phyloP scores from a whole-genome alignment of 768 basidiomycete species.

The Boletus pseudopeckii region DNA sequence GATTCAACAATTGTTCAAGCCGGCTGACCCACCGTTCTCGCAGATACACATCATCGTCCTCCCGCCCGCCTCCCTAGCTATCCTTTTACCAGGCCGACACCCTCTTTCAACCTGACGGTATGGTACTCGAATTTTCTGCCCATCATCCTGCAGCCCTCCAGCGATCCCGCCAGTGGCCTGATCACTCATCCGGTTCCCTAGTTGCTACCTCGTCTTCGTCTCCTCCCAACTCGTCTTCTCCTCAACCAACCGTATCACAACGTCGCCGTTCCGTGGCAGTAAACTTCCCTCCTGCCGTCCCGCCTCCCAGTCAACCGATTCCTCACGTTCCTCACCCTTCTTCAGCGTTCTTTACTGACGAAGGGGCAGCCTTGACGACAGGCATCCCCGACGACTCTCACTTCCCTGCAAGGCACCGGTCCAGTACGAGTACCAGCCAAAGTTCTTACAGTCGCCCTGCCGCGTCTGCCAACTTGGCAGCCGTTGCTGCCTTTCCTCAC shows the following conservation, averaged over 20 bases:
- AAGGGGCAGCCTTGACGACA: conserved; percentile 18
- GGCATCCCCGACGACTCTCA: conserved; percentile 30
- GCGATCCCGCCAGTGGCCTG: conserved; percentile 35
- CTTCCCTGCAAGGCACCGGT: conserved; percentile 31
- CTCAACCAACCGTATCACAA: conserved; percentile 30
- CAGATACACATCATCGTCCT: neutral
- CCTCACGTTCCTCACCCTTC: conserved; percentile 54
- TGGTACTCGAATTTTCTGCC: conserved; percentile 31
- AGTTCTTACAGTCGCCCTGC: conserved; percentile 31
- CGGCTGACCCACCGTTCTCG: conserved; percentile 4
- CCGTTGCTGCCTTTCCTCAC: conserved; percentile 62
- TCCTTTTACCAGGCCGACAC: neutral
- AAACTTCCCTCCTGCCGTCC: conserved; percentile 60
- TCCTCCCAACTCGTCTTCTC: conserved; percentile 29
- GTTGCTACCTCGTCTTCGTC: conserved; percentile 34
- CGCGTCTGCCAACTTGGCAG: conserved; percentile 49
- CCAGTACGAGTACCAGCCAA: conserved; percentile 36
- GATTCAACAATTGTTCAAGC: conserved; percentile 10
- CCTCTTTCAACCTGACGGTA: conserved; percentile 9
- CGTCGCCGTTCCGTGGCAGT: conserved; percentile 71
- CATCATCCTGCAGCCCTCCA: conserved; percentile 29
- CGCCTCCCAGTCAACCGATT: conserved; percentile 73
- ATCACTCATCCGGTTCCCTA: conserved; percentile 19
- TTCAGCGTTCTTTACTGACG: conserved; percentile 14
- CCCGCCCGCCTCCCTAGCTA: neutral